phyloP scores from a whole-genome alignment of 2,329 filamentous ascomycete species.

The Pleoardoris graminearum region DNA sequence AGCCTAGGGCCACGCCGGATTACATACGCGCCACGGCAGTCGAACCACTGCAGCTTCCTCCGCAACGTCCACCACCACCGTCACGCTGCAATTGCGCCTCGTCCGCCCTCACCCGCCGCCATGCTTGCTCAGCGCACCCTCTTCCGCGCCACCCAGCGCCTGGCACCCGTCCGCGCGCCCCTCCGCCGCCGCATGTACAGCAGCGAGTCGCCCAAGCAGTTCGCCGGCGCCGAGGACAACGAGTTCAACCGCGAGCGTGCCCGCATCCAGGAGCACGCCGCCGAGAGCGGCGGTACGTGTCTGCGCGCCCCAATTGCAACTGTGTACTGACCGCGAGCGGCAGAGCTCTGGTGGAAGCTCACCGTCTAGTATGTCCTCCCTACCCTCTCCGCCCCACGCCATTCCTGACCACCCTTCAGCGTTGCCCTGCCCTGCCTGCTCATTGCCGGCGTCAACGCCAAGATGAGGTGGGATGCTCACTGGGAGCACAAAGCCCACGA shows the following conservation, averaged over 20 bases:
- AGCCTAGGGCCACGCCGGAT: too few species aligned
- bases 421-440: conserved; percentile 73
- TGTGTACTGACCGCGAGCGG: neutral
- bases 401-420: conserved; percentile 55
- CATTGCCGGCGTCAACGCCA: conserved; percentile 78
- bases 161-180: conserved; percentile 58
- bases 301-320: neutral
- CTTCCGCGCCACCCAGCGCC: conserved; percentile 56
- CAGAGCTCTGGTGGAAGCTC: conserved; percentile 94
- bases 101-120: conserved; percentile 19
- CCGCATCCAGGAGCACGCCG: conserved; percentile 89
- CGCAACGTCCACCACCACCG: conserved; percentile 5
- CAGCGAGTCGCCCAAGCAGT: conserved; percentile 60
- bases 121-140: conserved; percentile 42
- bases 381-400: conserved; percentile 11
- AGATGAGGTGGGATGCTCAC: conserved; percentile 89
- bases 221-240: conserved; percentile 73
- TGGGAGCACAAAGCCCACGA: conserved; percentile 94
- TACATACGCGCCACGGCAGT: too few species aligned
- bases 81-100: conserved; percentile 38
- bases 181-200: conserved; percentile 71
- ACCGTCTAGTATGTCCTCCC: conserved; percentile 79
- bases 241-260: conserved; percentile 90
- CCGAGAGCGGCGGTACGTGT: conserved; percentile 74
- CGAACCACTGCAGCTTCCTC: neutral